Evolutionary conservation across 1,284 basidiomycete genomes (phyloP), one percentile per base, ranked within the genome.

Genomic region (Chiua sp.): DNA sequence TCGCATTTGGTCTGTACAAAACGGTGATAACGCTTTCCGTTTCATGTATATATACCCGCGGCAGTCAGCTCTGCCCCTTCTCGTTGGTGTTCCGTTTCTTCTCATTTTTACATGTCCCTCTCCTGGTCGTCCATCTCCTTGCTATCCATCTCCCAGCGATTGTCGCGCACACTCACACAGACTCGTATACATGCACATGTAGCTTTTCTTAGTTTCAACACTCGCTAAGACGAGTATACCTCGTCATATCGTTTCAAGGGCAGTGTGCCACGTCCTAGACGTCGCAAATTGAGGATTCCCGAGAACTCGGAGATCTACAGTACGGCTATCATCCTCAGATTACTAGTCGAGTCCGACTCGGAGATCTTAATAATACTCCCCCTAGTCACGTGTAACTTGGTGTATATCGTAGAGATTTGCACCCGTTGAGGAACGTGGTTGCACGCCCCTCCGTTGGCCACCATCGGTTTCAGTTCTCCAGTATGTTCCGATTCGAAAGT

Each of bases 1-100:
- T 54, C 39, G 62, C 67, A 59, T 59, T 22, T 44, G 32, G 39
- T 44, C 65, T 37, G 58, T 51, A 57, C 51, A 54, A 62, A 54
- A 51, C n/a, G 33, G 47, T 57, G 52, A 56, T 51, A 48, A 46
- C 26, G 50, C 23, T 53, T 57, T 51, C 51, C 42, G 20, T 48
- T 66, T 50, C 26, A 20, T 52, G 39, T 68, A 28, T 69, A 57
- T 65, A 68, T 70, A 72, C 69, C 69, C 64, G 2, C 30, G 23
- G 23, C 53, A 56, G 47, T 49, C 56, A 44, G 42, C 3, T 11
- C 42, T 46, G 33, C 15, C 20, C 15, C 22, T 42, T 42, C 30
- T 44, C n/a, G 42, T 44, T 44, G 37, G 35, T 46, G 53, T 35
- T 47, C n/a, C 32, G 26, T 35, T 32, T 47, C 22, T 28, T 10